Conservation (phyloP, 2,329 filamentous ascomycete species). For the Didymellaceae sp. region DNA sequence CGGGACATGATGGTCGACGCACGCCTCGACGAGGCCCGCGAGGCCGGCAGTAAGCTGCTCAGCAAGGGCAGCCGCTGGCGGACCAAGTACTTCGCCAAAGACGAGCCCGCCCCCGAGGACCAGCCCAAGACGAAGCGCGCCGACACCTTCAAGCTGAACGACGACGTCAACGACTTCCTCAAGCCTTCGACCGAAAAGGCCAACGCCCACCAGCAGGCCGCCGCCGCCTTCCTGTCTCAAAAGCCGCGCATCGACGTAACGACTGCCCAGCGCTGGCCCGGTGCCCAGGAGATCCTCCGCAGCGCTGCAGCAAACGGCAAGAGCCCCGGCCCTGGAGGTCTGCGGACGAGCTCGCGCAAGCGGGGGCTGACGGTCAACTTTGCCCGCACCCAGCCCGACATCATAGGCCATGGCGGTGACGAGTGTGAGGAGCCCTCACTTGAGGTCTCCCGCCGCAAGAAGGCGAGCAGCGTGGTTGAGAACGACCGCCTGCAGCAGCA, state of each 20-base stretch:
- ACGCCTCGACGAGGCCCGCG: conserved; percentile 22
- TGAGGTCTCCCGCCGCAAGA: conserved; percentile 71
- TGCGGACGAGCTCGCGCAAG: conserved; percentile 51
- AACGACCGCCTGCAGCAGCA: conserved; percentile 21
- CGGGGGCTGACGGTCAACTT: conserved; percentile 80
- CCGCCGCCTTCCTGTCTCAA: conserved; percentile 37
- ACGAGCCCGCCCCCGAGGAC: conserved; percentile 43
- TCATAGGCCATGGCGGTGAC: conserved; percentile 92
- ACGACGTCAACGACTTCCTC: conserved; percentile 65
- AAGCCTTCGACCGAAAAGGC: conserved; percentile 58
- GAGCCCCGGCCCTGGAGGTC: conserved; percentile 46
- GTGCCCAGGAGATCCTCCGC: conserved; percentile 52
- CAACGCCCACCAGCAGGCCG: conserved; percentile 36
- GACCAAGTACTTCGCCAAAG: conserved; percentile 56
- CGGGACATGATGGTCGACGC: conserved; percentile 42
- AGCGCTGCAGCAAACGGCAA: conserved; percentile 40
- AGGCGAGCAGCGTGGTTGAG: conserved; percentile 29
- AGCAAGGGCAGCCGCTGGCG: conserved; percentile 55
- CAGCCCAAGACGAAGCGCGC: conserved; percentile 33
- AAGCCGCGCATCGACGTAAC: conserved; percentile 58
- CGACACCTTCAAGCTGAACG: conserved; percentile 44
- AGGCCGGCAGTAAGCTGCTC: conserved; percentile 45
- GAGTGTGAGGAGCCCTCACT: conserved; percentile 75
- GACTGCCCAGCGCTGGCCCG: conserved; percentile 59
- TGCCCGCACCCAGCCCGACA: conserved; percentile 71